Conservation (phyloP, 305 asterid species). For the Rubia balearica region DNA sequence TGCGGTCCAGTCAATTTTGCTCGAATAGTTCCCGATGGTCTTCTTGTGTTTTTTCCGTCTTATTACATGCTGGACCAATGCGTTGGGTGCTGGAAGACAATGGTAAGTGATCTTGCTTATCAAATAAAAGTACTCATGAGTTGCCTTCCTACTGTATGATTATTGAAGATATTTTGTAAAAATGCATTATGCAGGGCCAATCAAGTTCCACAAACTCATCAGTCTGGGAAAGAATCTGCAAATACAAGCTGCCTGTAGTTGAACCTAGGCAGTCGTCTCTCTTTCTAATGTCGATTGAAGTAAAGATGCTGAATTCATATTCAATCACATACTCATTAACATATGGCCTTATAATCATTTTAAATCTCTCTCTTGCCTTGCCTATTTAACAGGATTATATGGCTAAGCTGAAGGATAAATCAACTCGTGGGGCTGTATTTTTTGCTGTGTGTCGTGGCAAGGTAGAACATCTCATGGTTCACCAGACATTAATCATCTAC, state of each 20-base stretch:
- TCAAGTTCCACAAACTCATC: slow-evolving; percentile 53
- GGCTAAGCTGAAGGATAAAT: slow-evolving; percentile 59
- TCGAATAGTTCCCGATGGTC: slow-evolving; percentile 96
- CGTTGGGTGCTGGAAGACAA: slow-evolving; percentile 79
- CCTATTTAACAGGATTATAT: slow-evolving; percentile 68
- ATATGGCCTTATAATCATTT: slow-evolving; percentile 8
- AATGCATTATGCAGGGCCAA: slow-evolving; percentile 42
- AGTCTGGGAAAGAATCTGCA: slow-evolving; percentile 98
- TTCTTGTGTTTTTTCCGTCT: slow-evolving; percentile 93
- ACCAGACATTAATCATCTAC: background rate
- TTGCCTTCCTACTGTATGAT: slow-evolving; percentile 2
- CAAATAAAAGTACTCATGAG: slow-evolving; percentile 6
- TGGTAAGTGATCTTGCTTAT: slow-evolving; percentile 40
- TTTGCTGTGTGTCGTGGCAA: slow-evolving; percentile 99
- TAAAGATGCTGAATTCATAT: slow-evolving; percentile 20
- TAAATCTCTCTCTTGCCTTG: slow-evolving; percentile 15
- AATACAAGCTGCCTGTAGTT: slow-evolving; percentile 82
- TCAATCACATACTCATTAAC: background rate
- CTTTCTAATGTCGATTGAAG: slow-evolving; percentile 80
- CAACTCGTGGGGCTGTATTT: slow-evolving; percentile 81
- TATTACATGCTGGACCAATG: slow-evolving; percentile 87
- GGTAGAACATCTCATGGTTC: slow-evolving; percentile 33
- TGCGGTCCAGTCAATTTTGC: slow-evolving; percentile 77
- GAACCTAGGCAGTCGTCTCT: slow-evolving; percentile 96
- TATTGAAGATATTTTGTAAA: slow-evolving; percentile 12